These are phyloP conservation scores for Beauveria sp. DNA, from an alignment of 2,329 filamentous ascomycete species.

Conservation along the genomic window DNA sequence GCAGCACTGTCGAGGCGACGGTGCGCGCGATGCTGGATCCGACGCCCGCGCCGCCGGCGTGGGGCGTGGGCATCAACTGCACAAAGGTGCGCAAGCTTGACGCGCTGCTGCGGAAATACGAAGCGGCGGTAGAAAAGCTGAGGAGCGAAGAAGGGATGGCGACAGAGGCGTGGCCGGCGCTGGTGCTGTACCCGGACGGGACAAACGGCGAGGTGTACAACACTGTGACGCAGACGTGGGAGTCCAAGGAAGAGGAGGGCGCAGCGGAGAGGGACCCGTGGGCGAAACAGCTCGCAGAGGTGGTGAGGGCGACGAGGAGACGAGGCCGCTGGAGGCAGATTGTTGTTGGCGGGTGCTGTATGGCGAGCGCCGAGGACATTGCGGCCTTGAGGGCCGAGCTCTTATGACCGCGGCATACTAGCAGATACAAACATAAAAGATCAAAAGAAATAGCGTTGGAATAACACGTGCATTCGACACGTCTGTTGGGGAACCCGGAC, in stretches of 20 bases:
- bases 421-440: no score
- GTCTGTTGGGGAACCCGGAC: no score
- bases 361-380: constrained; percentile 33
- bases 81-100: constrained; percentile 58
- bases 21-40: constrained; percentile 31
- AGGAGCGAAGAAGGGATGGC: constrained; percentile 26
- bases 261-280: constrained; percentile 27
- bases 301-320: constrained; percentile 29
- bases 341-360: constrained; percentile 48
- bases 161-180: constrained; percentile 35
- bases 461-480: no score
- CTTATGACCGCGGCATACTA: background rate
- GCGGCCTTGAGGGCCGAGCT: constrained; percentile 17
- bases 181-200: constrained; percentile 62
- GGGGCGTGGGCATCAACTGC: constrained; percentile 62
- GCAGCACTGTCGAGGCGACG: constrained; percentile 31
- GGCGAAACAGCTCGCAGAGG: constrained; percentile 36
- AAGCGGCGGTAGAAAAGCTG: constrained; percentile 37
- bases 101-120: constrained; percentile 45
- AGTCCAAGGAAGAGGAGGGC: constrained; percentile 30
- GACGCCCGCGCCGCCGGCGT: constrained; percentile 28
- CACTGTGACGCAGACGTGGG: constrained; percentile 55
- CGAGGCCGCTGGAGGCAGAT: constrained; percentile 37
- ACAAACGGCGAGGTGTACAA: constrained; percentile 63
- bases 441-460: no score